Conservation (phyloP, 805 yeast species). For the Brettanomyces sp. region DNA sequence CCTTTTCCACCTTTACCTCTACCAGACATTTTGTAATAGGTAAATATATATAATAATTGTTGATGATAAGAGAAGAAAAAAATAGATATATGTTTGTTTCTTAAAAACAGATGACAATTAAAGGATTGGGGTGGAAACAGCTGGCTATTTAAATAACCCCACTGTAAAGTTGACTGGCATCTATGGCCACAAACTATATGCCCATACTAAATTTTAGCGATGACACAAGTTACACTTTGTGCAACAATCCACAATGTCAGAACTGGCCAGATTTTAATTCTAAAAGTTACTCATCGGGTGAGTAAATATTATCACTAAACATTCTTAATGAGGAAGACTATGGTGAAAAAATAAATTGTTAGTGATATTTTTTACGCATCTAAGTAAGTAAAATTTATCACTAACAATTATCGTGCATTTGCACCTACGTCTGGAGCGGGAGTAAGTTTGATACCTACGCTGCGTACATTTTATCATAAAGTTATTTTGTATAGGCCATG, state of each 20-base stretch:
- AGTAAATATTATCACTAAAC: neutral
- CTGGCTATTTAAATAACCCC: neutral
- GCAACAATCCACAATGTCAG: too few relatives aligned
- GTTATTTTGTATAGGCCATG: too few relatives aligned
- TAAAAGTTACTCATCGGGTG: neutral
- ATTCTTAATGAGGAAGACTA: too few relatives aligned
- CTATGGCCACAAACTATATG: neutral
- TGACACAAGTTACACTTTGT: too few relatives aligned
- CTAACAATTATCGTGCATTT: neutral
- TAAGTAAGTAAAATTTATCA: neutral
- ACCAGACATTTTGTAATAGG: conserved; percentile 69
- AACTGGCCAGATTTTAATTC: neutral
- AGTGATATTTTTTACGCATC: neutral
- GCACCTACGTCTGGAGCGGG: neutral
- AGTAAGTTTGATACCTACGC: too few relatives aligned
- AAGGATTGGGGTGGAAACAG: neutral
- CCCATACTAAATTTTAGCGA: neutral
- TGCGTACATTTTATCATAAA: too few relatives aligned
- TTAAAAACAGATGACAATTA: neutral
- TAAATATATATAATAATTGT: neutral
- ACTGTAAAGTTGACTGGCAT: too few relatives aligned
- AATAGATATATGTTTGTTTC: neutral
- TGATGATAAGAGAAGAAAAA: neutral
- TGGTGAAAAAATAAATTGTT: neutral
- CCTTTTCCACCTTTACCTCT: conserved; percentile 99